phyloP scores from a whole-genome alignment of 2,329 filamentous ascomycete species.

The Periconia sp. region DNA sequence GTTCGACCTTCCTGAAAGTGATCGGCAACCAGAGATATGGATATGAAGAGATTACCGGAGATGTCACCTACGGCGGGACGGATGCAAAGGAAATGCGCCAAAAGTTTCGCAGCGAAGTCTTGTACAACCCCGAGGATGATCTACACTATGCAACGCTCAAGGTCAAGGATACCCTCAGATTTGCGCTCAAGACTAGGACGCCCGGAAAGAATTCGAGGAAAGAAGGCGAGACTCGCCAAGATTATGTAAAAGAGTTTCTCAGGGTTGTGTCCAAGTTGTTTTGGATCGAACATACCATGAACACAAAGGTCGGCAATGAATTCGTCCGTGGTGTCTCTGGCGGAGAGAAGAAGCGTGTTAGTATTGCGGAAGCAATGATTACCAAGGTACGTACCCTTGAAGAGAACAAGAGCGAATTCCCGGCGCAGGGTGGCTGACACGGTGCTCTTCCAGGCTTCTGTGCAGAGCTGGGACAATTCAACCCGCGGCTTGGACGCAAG shows the following conservation, averaged over 20 bases:
- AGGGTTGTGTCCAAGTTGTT: constrained; percentile 74
- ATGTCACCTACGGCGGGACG: constrained; percentile 62
- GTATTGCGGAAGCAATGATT: constrained; percentile 57
- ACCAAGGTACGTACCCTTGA: constrained; percentile 31
- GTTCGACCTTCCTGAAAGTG: constrained; percentile 73
- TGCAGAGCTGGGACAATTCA: constrained; percentile 62
- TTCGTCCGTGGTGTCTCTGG: constrained; percentile 68
- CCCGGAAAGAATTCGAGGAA: constrained; percentile 67
- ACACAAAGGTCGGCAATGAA: constrained; percentile 77
- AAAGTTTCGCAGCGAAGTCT: constrained; percentile 68
- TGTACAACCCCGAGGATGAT: constrained; percentile 81
- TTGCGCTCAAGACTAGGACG: constrained; percentile 72
- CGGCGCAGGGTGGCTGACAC: too few species aligned
- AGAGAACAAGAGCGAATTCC: neutral
- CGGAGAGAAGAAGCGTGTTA: constrained; percentile 57
- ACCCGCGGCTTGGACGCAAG: constrained; percentile 76
- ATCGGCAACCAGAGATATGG: constrained; percentile 69
- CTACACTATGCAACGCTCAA: constrained; percentile 80
- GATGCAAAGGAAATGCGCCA: constrained; percentile 58
- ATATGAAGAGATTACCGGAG: constrained; percentile 63
- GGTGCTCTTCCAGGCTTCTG: constrained; percentile 24
- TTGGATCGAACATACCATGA: constrained; percentile 72
- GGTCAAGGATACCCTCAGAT: constrained; percentile 74
- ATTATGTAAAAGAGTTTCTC: constrained; percentile 68
- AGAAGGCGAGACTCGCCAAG: constrained; percentile 64